Percentiles rank a stretch among this genome's conserved stretches.
Conservation (phyloP, 1,284 basidiomycete genomes). For the Porogramme epimiltina region DNA sequence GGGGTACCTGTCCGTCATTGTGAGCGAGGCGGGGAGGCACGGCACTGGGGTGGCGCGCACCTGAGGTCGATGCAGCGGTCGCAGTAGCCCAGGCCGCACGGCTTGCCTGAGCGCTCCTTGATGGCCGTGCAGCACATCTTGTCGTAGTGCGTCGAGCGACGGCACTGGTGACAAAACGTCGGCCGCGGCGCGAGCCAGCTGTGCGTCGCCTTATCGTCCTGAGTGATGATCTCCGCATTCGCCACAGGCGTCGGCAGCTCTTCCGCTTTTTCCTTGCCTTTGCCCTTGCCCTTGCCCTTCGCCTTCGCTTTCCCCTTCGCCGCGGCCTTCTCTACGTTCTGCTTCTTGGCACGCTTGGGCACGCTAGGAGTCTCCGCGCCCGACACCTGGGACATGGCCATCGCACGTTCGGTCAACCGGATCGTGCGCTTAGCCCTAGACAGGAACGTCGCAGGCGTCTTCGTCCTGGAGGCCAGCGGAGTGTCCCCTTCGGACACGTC, state of each 20-base stretch:
- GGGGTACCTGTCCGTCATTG: conserved; percentile 22
- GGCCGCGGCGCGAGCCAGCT: conserved; percentile 7
- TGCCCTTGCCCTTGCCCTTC: conserved; percentile 12
- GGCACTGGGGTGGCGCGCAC: conserved; percentile 13
- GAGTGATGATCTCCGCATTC: not conserved
- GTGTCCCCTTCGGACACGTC: no score
- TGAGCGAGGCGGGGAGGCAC: not conserved
- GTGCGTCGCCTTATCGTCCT: not conserved
- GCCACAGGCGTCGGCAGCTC: no score
- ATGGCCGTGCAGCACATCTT: conserved; percentile 31
- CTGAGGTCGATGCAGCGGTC: conserved; percentile 27
- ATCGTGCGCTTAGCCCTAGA: conserved; percentile 1
- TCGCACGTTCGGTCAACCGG: conserved; percentile 3
- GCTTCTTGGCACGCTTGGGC: not conserved
- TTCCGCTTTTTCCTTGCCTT: conserved; percentile 5
- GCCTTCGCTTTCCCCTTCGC: conserved; percentile 2
- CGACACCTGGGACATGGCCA: no score
- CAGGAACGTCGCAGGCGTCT: no score
- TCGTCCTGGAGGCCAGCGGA: no score
- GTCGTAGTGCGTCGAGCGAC: conserved; percentile 15
- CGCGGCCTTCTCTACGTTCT: not conserved
- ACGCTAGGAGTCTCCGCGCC: no score
- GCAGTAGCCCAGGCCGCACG: conserved; percentile 29
- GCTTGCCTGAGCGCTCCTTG: conserved; percentile 14
- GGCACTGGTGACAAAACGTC: conserved; percentile 33